Evolutionary conservation across 805 yeast genomes (phyloP), one percentile per base, ranked within the genome.

Genomic region (Candida boleticola): DNA sequence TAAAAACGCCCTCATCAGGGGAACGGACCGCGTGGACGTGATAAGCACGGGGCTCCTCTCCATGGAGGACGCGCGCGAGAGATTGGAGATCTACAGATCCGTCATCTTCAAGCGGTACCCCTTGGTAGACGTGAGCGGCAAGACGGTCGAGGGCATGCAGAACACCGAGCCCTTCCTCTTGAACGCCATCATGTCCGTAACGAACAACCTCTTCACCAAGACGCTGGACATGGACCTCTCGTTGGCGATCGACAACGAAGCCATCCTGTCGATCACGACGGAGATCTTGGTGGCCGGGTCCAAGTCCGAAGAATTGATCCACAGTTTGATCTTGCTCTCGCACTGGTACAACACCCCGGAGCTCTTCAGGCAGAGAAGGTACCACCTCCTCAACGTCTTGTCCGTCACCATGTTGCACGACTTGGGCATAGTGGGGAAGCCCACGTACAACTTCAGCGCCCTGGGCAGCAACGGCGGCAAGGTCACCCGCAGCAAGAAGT

Each of bases 311-410:
- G 90, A 87, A 57, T 61, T 87, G 29, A 64, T 89, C 30, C 82
- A 83, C 57, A 66, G 82, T 16, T 64, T 85, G 38, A 55, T 85
- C 16, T 53, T 86, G 4, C 66, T 85, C 40, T 75, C 85, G 20
- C 60, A 83, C 22, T 89, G 96, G 96, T 89, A 88, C 57, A 86
- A 85, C 49, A 77, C 87, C 3, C 86, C 96, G 0, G 96, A 88
- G 60, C 68, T 86, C 51, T 85, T 86, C 49, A 85, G 82, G 48
- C 85, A 85, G 51, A 78, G 95, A 43, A 77, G 95, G 37, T 82
- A 83, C 49, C 93, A 86, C 56, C 66, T 88, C 40, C 73, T 87
- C 48, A 78, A 80, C 41, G 68, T 78, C 11, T 66, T 87, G 18
- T 80, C 89, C 40, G 78, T 83, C 11, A 71, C 84, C 3, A 68